These are phyloP conservation scores for Peniophora sp. DNA, from an alignment of 1,284 basidiomycete species.

Conservation along the genomic window DNA sequence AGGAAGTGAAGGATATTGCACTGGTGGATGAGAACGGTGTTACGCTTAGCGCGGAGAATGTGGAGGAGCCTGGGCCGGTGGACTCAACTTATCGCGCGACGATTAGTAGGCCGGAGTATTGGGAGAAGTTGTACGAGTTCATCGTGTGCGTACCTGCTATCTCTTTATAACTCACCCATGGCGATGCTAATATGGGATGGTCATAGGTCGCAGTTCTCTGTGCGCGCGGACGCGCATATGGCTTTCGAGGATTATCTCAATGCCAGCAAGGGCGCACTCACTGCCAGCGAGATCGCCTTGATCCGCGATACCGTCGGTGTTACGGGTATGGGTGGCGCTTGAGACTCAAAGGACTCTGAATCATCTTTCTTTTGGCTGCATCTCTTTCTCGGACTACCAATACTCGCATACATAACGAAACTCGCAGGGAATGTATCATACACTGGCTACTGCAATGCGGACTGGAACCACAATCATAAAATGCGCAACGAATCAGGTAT, in stretches of 20 bases:
- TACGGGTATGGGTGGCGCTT: conserved; percentile 74
- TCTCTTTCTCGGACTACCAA: no score
- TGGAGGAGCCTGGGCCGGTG: conserved; percentile 27
- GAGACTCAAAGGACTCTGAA: no score
- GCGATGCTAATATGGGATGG: no score
- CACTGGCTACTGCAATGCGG: no score
- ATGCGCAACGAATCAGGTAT: no score
- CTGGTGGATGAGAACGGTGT: conserved; percentile 52
- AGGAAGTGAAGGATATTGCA: conserved; percentile 52
- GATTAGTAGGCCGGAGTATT: conserved; percentile 70
- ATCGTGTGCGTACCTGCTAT: conserved; percentile 56
- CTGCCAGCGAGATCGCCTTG: conserved; percentile 68
- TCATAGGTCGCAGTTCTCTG: conserved; percentile 47
- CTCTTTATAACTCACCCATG: no score
- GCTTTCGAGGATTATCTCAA: conserved; percentile 74
- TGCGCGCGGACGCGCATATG: conserved; percentile 41
- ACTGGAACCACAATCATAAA: no score
- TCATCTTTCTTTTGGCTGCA: no score
- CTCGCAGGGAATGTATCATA: no score
- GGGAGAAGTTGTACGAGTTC: conserved; percentile 61
- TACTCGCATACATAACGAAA: no score
- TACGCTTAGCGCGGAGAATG: conserved; percentile 33
- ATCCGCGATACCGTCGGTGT: conserved; percentile 72
- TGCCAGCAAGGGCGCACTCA: conserved; percentile 62
- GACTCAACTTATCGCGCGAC: conserved; percentile 55